phyloP scores from a whole-genome alignment of 306 rosid species.

The Vicia sativa region DNA sequence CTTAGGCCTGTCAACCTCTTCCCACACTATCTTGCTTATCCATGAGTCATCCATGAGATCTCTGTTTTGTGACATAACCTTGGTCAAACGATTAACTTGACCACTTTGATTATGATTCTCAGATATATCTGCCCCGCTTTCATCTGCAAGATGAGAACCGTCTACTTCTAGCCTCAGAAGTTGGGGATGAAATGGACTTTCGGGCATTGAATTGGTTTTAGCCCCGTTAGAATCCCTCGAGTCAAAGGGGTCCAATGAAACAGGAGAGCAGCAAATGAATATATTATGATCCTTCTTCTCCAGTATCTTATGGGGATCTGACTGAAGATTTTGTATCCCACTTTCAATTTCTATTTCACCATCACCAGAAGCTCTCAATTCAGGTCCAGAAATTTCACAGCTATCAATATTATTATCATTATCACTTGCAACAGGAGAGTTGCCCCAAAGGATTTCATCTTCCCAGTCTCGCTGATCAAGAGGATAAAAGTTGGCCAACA shows the following conservation, averaged over 20 bases:
- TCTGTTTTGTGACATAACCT: constrained; percentile 65
- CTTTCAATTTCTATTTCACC: constrained; percentile 59
- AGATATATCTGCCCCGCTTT: constrained; percentile 41
- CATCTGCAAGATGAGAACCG: constrained; percentile 47
- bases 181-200: constrained; percentile 76
- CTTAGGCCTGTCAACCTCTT: constrained; percentile 54
- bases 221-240: constrained; percentile 50
- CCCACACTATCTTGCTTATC: constrained; percentile 91
- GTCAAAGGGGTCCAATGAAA: constrained; percentile 65
- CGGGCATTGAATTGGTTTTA: constrained; percentile 45
- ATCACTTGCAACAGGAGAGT: constrained; percentile 65
- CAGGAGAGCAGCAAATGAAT: constrained; percentile 46
- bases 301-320: constrained; percentile 40
- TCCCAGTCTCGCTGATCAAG: constrained; percentile 97
- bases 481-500: constrained; percentile 58
- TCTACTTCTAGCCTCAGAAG: constrained; percentile 72
- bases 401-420: constrained; percentile 51
- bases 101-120: constrained; percentile 58
- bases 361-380: constrained; percentile 54
- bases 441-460: constrained; percentile 80
- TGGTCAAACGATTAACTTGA: constrained; percentile 53
- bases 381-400: constrained; percentile 65
- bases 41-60: constrained; percentile 82
- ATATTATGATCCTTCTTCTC: constrained; percentile 46
- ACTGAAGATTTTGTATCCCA: constrained; percentile 43